A percentile compares a stretch with the other conserved stretches of the same genome.
These are phyloP conservation scores for Sporothrix brasiliensis DNA, from an alignment of 2,329 filamentous ascomycete genomes.

Conservation along the genomic window DNA sequence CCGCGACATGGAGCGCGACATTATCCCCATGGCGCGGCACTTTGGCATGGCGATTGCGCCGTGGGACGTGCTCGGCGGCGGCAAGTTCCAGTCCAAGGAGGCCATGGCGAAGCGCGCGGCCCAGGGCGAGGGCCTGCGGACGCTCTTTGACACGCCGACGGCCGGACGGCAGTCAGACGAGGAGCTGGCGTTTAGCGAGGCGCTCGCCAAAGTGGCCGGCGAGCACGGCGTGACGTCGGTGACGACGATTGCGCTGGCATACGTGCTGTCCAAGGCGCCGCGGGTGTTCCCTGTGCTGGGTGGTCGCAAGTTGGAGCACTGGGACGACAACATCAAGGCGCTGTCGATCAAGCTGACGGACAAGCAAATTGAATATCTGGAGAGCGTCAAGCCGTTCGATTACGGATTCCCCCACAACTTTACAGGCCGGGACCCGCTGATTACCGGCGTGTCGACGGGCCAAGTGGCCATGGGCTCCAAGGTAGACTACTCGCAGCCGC, in stretches of 20 bases:
- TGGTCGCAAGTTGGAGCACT: conserved; percentile 55
- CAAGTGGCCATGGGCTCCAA: conserved; percentile 17
- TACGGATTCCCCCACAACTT: conserved; percentile 57
- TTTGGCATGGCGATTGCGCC: conserved; percentile 58
- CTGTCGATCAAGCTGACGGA: conserved; percentile 53
- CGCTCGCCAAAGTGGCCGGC: conserved; percentile 62
- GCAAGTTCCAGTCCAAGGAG: conserved; percentile 51
- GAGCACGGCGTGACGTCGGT: conserved; percentile 59
- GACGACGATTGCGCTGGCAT: conserved; percentile 61
- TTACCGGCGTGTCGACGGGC: conserved; percentile 26
- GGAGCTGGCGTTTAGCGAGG: conserved; percentile 56
- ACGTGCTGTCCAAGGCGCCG: conserved; percentile 54
- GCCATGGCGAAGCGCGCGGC: conserved; percentile 39
- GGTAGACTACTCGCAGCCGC: conserved; percentile 31
- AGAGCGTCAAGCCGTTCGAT: conserved; percentile 57
- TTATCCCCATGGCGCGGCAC: conserved; percentile 48
- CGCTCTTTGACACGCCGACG: conserved; percentile 32
- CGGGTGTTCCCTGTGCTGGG: conserved; percentile 60
- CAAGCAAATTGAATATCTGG: conserved; percentile 59
- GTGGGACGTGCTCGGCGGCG: conserved; percentile 62
- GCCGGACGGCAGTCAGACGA: conserved; percentile 49
- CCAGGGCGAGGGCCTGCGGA: conserved; percentile 48
- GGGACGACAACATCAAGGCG: conserved; percentile 59
- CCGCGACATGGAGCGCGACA: conserved; percentile 47
- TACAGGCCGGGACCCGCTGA: conserved; percentile 41